Percentiles rank a stretch among this genome's conserved stretches.
These are phyloP conservation scores for Panicum hallii DNA, from an alignment of 202 grass and related monocot genomes.

Conservation along the genomic window DNA sequence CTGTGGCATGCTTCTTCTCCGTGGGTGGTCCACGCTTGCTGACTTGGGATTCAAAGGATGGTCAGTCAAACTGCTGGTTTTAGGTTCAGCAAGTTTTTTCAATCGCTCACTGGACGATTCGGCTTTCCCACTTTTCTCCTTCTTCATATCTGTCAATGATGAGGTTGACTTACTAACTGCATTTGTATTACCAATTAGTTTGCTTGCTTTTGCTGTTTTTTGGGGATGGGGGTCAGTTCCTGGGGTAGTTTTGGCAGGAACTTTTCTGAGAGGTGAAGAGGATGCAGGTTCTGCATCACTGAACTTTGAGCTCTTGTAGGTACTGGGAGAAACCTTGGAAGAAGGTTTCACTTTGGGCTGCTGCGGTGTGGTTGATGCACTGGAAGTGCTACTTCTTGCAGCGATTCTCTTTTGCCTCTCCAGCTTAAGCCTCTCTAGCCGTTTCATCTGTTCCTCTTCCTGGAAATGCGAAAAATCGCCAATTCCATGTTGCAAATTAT, in stretches of 20 bases:
- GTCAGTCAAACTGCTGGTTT: constrained; percentile 63
- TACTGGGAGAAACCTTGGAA: constrained; percentile 59
- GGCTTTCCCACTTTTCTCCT: constrained; percentile 56
- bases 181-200: constrained; percentile 46
- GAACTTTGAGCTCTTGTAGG: constrained; percentile 77
- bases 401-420: constrained; percentile 99
- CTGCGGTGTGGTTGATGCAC: constrained; percentile 49
- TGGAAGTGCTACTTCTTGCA: constrained; percentile 59
- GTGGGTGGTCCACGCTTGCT: constrained; percentile 23
- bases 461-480: constrained; percentile 40
- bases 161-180: constrained; percentile 77
- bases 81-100: constrained; percentile 71
- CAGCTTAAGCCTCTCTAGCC: constrained; percentile 86
- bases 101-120: constrained; percentile 53
- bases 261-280: constrained; percentile 66
- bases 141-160: constrained; percentile 69
- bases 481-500: constrained; percentile 26
- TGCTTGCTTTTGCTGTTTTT: constrained; percentile 55
- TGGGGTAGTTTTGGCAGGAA: constrained; percentile 57
- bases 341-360: constrained; percentile 66
- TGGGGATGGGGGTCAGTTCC: constrained; percentile 48
- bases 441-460: constrained; percentile 92
- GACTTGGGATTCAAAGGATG: constrained; percentile 44
- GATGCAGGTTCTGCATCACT: constrained; percentile 65
- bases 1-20: constrained; percentile 57